Conservation (phyloP, 1,284 basidiomycete genomes). For the Apiotrichum mycotoxinovorans region DNA sequence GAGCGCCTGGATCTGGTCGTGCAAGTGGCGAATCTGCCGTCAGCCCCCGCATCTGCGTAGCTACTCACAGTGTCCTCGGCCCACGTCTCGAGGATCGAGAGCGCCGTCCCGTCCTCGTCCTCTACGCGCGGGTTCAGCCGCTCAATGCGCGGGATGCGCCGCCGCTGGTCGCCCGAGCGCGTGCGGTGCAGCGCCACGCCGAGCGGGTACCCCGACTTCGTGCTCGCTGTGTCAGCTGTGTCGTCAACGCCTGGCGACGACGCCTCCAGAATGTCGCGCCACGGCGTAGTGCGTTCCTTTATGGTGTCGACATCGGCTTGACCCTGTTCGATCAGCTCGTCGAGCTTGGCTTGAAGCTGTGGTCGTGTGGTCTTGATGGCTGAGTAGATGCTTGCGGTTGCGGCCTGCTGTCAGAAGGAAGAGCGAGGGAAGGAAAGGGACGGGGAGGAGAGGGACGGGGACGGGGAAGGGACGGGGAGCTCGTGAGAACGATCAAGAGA, state of each 20-base stretch:
- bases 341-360: conserved; percentile 20
- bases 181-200: neutral
- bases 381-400: conserved; percentile 20
- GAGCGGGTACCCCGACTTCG: neutral
- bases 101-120: conserved; percentile 17
- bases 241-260: neutral
- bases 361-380: conserved; percentile 23
- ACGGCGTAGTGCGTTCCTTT: conserved; percentile 37
- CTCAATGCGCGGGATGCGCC: conserved; percentile 11
- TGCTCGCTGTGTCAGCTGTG: neutral
- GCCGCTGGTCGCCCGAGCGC: neutral
- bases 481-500: no score
- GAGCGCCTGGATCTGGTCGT: conserved; percentile 25
- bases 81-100: conserved; percentile 37
- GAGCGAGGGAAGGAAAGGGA: no score
- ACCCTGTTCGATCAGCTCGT: conserved; percentile 19
- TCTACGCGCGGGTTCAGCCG: conserved; percentile 9
- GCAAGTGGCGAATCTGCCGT: conserved; percentile 25
- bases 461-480: no score
- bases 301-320: conserved; percentile 33
- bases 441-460: no score
- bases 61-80: conserved; percentile 38
- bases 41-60: neutral
- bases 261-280: conserved; percentile 25
- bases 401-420: conserved; percentile 15